Base-by-base conservation (phyloP, 257 asterid species). In the Nicotiana paniculata region DNA sequence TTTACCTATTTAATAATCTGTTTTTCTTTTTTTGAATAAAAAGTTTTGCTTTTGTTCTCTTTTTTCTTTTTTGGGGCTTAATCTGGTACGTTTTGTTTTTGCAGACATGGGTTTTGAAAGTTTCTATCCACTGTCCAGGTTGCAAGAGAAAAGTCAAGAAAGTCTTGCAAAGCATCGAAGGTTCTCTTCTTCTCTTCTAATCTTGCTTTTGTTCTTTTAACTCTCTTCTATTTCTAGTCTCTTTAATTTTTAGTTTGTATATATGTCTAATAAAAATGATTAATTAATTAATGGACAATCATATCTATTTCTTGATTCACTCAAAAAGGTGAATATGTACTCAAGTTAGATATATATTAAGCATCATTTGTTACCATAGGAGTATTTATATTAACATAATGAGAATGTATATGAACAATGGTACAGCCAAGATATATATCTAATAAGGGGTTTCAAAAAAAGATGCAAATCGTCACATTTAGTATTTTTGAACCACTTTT, bases 101-200 rank as follows among this genome's bases (percentile, higher is more conserved):
- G 39, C 91, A 95, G 98, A 95, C 92, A 68, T 90, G 95, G 97
- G 84, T 83, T 85, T 86, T 95, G 65, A 95, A 89, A 69, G 98
- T 95, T 81, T 92, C 97, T 48, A 93, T 95, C 87, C 98, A 95
- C 88, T 95, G 98, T 59, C 92, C 91, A 89, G 98, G 94, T 83
- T 95, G 98, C 90, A 92, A 88, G 77, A 89, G 83, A 46, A 92
- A 95, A 84, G 98, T 93, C 78, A 91, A 95, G 92, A 95, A 91
- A 90, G 89, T 93, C 15, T 88, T 93, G 2, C 96, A 86, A 77
- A 85, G 83, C 89, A 91, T 93, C 55, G 97, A 94, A 87, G 98
- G 98, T 94, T 85, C 67, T 12, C 21, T n/a, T 1, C 55, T 63
- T 63, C 18, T 12, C n/a, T 51, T 53, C 33, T 35, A 32, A 35